Conservation (phyloP, 2,329 filamentous ascomycete genomes). For the Diaporthe ampelina region DNA sequence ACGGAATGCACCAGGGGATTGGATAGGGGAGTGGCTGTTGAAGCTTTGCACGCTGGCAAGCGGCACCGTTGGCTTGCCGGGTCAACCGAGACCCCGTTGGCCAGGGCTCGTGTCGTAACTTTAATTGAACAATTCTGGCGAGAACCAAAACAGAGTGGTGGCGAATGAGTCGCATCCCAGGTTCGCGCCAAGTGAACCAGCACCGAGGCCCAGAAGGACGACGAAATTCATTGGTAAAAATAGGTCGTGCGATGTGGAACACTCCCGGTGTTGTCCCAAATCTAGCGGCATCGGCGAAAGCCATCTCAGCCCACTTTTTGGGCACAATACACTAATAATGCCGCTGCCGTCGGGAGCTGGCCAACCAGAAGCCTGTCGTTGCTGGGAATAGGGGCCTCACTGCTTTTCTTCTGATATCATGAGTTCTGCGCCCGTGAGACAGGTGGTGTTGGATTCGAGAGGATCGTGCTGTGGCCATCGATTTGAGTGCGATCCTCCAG, state of each 20-base stretch:
- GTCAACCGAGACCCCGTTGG: slow-evolving; percentile 28
- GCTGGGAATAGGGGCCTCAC: not conserved
- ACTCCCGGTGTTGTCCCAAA: not conserved
- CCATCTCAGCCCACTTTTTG: slow-evolving; percentile 14
- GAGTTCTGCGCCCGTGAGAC: not conserved
- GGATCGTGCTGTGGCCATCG: slow-evolving; percentile 4
- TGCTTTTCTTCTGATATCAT: not conserved
- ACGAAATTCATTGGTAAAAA: slow-evolving; percentile 15
- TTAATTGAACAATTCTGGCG: slow-evolving; percentile 28
- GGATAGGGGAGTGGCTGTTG: slow-evolving; percentile 1
- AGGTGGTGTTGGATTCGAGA: not conserved
- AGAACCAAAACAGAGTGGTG: slow-evolving; percentile 4
- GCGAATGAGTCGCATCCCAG: slow-evolving; percentile 28
- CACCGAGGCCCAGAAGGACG: not conserved
- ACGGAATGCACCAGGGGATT: not conserved
- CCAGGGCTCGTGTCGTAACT: slow-evolving; percentile 29
- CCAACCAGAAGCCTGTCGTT: not conserved
- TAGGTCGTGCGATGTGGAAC: slow-evolving; percentile 1
- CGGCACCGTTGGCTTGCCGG: slow-evolving; percentile 3
- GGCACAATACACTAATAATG: not conserved
- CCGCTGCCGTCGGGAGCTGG: not conserved
- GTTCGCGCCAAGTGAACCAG: slow-evolving; percentile 8
- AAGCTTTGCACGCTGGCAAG: slow-evolving; percentile 2
- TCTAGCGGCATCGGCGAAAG: slow-evolving; percentile 4
- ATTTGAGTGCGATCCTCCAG: not conserved